A percentile compares a stretch with the other conserved stretches of the same genome.
phyloP scores from a whole-genome alignment of 768 basidiomycete genomes.

The Trametes cubensis region DNA sequence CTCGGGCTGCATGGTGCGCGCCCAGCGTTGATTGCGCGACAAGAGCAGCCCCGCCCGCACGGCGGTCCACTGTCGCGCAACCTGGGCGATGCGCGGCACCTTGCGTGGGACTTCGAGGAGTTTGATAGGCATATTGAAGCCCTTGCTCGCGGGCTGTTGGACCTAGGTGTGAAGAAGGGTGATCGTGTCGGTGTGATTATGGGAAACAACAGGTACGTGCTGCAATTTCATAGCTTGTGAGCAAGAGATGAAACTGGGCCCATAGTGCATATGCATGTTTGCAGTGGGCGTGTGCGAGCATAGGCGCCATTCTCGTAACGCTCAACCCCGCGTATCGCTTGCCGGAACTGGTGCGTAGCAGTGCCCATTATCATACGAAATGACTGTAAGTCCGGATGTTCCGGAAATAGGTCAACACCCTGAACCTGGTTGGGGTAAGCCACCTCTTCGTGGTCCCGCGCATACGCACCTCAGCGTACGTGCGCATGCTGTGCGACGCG shows the following conservation, averaged over 20 bases:
- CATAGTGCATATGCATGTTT: slow-evolving; percentile 74
- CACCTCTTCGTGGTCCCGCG: slow-evolving; percentile 75
- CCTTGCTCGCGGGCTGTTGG: slow-evolving; percentile 68
- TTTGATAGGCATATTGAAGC: slow-evolving; percentile 68
- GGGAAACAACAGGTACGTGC: slow-evolving; percentile 78
- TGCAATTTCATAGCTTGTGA: neutral
- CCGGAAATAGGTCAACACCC: slow-evolving; percentile 51
- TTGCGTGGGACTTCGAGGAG: slow-evolving; percentile 77
- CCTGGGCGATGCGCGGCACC: slow-evolving; percentile 48
- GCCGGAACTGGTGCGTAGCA: slow-evolving; percentile 65
- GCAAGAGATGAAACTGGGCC: neutral
- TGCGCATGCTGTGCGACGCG: slow-evolving; percentile 58
- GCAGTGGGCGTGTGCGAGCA: slow-evolving; percentile 85
- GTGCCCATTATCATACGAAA: neutral
- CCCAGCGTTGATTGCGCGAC: slow-evolving; percentile 66
- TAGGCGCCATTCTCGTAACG: slow-evolving; percentile 83
- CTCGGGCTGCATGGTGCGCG: slow-evolving; percentile 49
- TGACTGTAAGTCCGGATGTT: neutral
- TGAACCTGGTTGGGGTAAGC: slow-evolving; percentile 65
- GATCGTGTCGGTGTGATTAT: slow-evolving; percentile 80
- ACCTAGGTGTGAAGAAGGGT: slow-evolving; percentile 71
- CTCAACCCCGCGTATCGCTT: slow-evolving; percentile 81
- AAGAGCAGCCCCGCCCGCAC: slow-evolving; percentile 59
- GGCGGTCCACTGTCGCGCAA: slow-evolving; percentile 62
- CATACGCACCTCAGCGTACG: slow-evolving; percentile 65